Conservation (phyloP, 2,329 filamentous ascomycete species). For the Elsinoe perseae region DNA sequence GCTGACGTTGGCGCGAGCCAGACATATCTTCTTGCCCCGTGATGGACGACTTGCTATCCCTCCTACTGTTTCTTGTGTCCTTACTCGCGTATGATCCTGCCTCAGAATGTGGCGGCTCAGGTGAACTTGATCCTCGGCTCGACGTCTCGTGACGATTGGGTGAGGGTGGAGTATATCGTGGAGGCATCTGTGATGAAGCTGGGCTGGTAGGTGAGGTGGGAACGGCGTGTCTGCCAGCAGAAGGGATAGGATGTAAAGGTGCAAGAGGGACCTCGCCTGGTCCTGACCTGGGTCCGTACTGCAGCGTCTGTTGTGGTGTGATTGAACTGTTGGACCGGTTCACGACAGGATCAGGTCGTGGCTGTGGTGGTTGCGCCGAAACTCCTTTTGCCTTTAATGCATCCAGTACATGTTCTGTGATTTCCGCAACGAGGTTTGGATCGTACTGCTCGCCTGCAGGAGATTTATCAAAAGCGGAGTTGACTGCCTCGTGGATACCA, state of each 20-base stretch:
- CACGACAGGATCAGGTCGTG: constrained; percentile 2
- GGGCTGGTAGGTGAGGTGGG: constrained; percentile 39
- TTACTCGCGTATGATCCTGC: constrained; percentile 12
- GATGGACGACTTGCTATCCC: constrained; percentile 23
- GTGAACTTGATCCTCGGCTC: constrained; percentile 30
- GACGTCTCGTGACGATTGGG: constrained; percentile 33
- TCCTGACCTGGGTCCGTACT: not conserved
- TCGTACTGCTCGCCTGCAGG: constrained; percentile 46
- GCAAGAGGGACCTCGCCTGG: not conserved
- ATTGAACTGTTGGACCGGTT: not conserved
- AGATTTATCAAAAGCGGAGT: constrained; percentile 47
- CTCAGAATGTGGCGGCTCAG: constrained; percentile 27
- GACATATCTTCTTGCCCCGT: constrained; percentile 19
- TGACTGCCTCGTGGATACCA: constrained; percentile 49
- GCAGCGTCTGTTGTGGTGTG: constrained; percentile 11
- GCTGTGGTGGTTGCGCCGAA: constrained; percentile 20
- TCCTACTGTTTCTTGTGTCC: constrained; percentile 11
- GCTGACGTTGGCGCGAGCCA: constrained; percentile 24
- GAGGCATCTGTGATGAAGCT: constrained; percentile 41
- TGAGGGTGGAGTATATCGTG: constrained; percentile 50
- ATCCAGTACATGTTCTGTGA: constrained; percentile 50
- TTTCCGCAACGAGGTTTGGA: constrained; percentile 53
- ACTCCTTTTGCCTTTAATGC: constrained; percentile 21
- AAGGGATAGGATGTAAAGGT: constrained; percentile 6
- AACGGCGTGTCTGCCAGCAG: constrained; percentile 2